Base-by-base conservation (phyloP, 1,284 basidiomycete species). In the Trichosporon sp. region DNA sequence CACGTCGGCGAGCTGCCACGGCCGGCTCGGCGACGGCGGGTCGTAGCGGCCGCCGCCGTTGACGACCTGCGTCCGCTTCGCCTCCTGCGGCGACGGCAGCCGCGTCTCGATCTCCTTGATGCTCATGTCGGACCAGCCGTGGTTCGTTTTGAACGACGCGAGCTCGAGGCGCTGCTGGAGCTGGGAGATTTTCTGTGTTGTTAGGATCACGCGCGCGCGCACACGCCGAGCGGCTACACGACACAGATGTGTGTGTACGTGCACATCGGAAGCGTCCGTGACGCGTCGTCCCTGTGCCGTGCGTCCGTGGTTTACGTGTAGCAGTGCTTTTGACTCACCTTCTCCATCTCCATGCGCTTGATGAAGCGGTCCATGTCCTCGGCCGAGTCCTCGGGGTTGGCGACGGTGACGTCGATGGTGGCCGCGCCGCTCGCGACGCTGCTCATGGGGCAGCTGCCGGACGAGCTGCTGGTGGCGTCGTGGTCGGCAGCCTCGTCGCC, bases 81-180 rank as follows among this genome's bases (percentile, higher is more conserved):
- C 38, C 23, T 64, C 42, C 62, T 68, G 62, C 18, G 68, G 60
- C 47, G 66, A 72, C 51, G 73, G 65, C 67, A 75, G 63, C 64
- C 65, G 64, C 27, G 68, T 74, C 69, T 83, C 81, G 62, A 83
- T 81, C 72, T 83, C 79, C 32, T 74, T 75, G 56, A 83, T 76
- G 35, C 75, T 76, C 76, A 81, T 80, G 63, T 79, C 79, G 9
- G 72, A 75, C 81, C 79, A 81, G 27, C 81, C 81, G 51, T 81
- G 75, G 35, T 76, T 75, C 35, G 79, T 76, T 68, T 83, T 83
- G 64, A 83, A 74, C 25, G 75, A 78, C 6, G 81, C 81, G n/a
- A 83, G 72, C 69, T 81, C 77, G 8, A 83, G 73, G 9, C 81
- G 70, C 70, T 81, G 80, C 68, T 83, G 81, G 29, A 83, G 71